Evolutionary conservation across 2,329 filamentous ascomycete genomes (phyloP).

Genomic region (Fusarium siculi): DNA sequence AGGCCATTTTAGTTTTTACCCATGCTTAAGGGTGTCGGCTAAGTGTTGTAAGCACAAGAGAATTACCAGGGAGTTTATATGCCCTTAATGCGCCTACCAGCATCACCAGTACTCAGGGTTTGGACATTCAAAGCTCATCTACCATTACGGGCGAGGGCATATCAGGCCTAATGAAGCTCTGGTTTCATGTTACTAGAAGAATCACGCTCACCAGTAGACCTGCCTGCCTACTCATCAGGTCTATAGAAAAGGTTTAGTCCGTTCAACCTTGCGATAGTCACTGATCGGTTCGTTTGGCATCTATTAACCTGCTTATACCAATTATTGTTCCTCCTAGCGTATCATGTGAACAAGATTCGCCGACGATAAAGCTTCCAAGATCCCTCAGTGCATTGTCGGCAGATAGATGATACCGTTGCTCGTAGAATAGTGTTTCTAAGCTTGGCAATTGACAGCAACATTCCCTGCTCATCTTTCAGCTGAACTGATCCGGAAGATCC

Average conservation of each 20-base stretch:
- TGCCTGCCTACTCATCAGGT: neutral
- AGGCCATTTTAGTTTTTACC: fast-evolving
- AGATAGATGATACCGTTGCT: neutral
- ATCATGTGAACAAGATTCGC: neutral
- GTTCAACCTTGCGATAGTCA: no score
- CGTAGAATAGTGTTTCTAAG: neutral
- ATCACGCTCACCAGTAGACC: neutral
- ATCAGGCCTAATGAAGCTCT: neutral
- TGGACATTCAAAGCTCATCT: neutral
- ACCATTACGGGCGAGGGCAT: fast-evolving
- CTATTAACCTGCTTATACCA: neutral
- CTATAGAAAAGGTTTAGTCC: neutral
- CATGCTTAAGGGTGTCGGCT: no score
- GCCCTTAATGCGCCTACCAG: neutral
- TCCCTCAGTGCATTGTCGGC: no score
- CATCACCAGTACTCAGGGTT: neutral
- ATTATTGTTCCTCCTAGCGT: neutral
- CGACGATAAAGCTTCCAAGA: neutral
- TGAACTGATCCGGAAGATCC: neutral
- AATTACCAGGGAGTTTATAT: fast-evolving
- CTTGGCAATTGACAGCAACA: neutral
- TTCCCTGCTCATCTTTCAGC: neutral
- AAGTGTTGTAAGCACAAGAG: neutral
- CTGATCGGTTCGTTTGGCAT: fast-evolving
- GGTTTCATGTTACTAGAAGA: neutral